Evolutionary conservation across 225 moss, liverwort and hornwort genomes (phyloP), one percentile per base, ranked within the genome.

Genomic region (Takakia lepidozioides): DNA sequence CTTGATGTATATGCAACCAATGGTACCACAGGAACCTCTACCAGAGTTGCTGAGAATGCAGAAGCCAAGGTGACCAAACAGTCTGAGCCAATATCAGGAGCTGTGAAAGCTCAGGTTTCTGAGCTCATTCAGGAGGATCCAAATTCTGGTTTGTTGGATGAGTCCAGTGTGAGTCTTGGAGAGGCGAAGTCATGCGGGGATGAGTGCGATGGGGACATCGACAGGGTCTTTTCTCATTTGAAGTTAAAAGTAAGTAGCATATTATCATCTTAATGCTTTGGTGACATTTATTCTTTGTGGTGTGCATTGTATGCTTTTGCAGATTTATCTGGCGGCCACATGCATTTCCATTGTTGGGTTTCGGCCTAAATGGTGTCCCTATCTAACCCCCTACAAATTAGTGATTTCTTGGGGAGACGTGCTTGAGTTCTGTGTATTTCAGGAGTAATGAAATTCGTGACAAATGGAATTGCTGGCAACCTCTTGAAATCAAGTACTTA

Each of bases 211-310:
- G 37, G 52, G 2, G 52, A 32, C 26, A 3, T 52, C 17, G 38
- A 37, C 52, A 52, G 37, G 4, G 3, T 9, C n/a, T 38, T 52
- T 21, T 19, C 38, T 52, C 52, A 52, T 11, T 8, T 25, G 9
- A 36, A 52, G 20, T 25, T 52, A 25, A 38, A 38, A 37, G 52
- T 52, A 52, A 22, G 52, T 35, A 10, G 19, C n/a, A n/a, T n/a
- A n/a, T n/a, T n/a, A n/a, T n/a, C 50, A 32, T 51, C 19, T 2
- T 22, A 5, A 21, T 1, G 15, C 8, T 51, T 23, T 2, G 10
- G 2, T 34, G 27, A 32, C 3, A 18, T 10, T 51, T 13, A 2
- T 16, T 20, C 4, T 35, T 36, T 21, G 10, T 22, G 19, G 32
- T 7, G 21, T 23, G 5, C 18, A 15, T 8, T 21, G 29, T 20